These are phyloP conservation scores for Linderina pennispora DNA, from an alignment of 192 early-diverging fungal species.

Conservation along the genomic window DNA sequence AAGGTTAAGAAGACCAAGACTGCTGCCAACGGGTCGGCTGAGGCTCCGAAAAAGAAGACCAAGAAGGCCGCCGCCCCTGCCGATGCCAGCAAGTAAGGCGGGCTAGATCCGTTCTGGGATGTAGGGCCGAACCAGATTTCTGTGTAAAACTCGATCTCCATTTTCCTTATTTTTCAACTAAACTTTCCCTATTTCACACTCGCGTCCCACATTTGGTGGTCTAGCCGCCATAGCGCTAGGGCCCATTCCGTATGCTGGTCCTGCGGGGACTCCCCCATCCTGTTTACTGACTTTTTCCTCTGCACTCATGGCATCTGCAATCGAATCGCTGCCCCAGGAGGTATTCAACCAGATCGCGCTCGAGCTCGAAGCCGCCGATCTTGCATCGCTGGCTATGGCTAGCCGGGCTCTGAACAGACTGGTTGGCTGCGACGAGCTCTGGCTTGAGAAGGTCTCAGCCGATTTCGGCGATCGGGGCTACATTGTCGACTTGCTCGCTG, in stretches of 20 bases:
- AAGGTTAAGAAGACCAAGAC: slow-evolving; percentile 13
- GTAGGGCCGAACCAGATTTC: no score
- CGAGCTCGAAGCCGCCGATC: slow-evolving; percentile 16
- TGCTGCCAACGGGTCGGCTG: neutral
- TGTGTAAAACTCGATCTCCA: neutral
- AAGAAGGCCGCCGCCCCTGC: slow-evolving; percentile 6
- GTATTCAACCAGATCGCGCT: slow-evolving; percentile 36
- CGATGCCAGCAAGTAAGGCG: no score
- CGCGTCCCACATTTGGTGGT: neutral
- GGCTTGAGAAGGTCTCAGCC: slow-evolving; percentile 33
- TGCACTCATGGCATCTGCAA: neutral
- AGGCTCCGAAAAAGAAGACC: slow-evolving; percentile 4
- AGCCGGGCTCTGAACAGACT: slow-evolving; percentile 23
- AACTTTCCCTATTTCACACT: neutral
- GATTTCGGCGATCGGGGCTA: slow-evolving; percentile 43
- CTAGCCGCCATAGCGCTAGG: no score
- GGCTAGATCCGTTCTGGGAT: no score
- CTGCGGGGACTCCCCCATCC: no score
- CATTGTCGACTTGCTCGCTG: slow-evolving; percentile 28
- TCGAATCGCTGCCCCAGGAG: slow-evolving; percentile 30
- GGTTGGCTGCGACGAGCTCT: slow-evolving; percentile 24
- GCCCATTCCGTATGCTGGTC: no score
- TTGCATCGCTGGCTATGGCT: slow-evolving; percentile 19
- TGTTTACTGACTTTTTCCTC: neutral
- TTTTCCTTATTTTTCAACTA: neutral